phyloP scores from a whole-genome alignment of 2,329 filamentous ascomycete species.

The Bipolaris oryzae region DNA sequence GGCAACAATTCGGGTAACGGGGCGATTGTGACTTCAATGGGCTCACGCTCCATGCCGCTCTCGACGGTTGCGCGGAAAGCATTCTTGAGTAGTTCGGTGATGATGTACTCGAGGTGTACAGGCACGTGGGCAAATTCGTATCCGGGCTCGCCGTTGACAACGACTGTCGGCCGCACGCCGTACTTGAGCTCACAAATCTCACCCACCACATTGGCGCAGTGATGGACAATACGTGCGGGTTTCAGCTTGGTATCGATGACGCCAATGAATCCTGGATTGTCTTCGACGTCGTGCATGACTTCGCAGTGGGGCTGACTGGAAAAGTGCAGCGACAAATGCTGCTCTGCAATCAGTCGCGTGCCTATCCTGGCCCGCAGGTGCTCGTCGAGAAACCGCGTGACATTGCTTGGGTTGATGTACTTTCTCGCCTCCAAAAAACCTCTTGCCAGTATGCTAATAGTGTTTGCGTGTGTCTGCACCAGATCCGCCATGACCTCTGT shows the following conservation, averaged over 20 bases:
- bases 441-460: conserved; percentile 87
- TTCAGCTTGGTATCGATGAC: conserved; percentile 91
- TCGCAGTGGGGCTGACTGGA: conserved; percentile 74
- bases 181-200: conserved; percentile 98
- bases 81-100: conserved; percentile 96
- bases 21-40: conserved; percentile 91
- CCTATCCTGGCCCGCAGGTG: conserved; percentile 93
- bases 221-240: conserved; percentile 79
- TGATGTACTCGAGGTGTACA: conserved; percentile 95
- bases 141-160: conserved; percentile 82
- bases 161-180: conserved; percentile 79
- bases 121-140: conserved; percentile 94
- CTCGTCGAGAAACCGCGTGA: conserved; percentile 91
- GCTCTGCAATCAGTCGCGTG: conserved; percentile 91
- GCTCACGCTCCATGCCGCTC: conserved; percentile 75
- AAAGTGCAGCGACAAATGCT: conserved; percentile 90
- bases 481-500: conserved; percentile 92
- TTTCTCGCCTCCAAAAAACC: conserved; percentile 92
- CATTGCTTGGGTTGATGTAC: conserved; percentile 81
- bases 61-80: conserved; percentile 94
- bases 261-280: conserved; percentile 74
- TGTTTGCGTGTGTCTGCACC: conserved; percentile 93
- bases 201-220: conserved; percentile 87
- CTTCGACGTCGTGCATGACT: conserved; percentile 52
- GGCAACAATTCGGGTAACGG: conserved; percentile 62